Base-by-base conservation (phyloP, 148 eudicot genomes). In the Amaranthus hypochondriacus region DNA sequence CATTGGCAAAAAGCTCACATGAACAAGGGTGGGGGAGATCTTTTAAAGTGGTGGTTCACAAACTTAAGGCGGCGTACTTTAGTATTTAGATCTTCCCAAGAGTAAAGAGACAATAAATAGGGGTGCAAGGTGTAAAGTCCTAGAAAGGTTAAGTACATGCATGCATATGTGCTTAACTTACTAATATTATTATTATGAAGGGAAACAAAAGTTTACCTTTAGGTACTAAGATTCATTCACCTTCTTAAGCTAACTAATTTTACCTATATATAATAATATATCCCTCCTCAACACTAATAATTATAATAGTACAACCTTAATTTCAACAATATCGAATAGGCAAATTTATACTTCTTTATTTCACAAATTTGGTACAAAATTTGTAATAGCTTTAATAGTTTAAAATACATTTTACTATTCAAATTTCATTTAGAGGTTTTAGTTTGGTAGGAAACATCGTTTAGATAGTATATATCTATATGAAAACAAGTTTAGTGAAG, bases 91-190 rank as follows among this genome's bases (percentile, higher is more conserved):
- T 67, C 69, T 69, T 74, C 58, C 73, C 75, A 71, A 79, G 77
- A 64, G 39, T 28, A 28, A 28, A 28, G 2, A 2, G 76, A 72
- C 56, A 68, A 68, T 50, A 62, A 75, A 77, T 21, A 71, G 44
- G 18, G 13, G 15, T 18, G 42, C 42, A 28, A 48, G 78, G 77
- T 71, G 51, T 71, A 74, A 69, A 70, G 76, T 51, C 9, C 11
- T 69, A 56, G 52, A 72, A 73, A 71, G 51, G 79, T 54, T 54
- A 78, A 62, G 68, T 75, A 57, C 76, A 48, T 64, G 83, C 78
- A 77, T 72, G 39, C 39, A 62, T 56, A 65, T 56, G 65, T 69
- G 44, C 76, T 68, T 53, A 46, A 28, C 62, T 62, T 42, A 28
- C 15, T 65, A 56, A 48, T 68, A 3, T 7, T 67, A 72, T 11